Evolutionary conservation across 1,284 basidiomycete genomes (phyloP), one percentile per base, ranked within the genome.

Genomic region (Fomitopsis schrenkii): DNA sequence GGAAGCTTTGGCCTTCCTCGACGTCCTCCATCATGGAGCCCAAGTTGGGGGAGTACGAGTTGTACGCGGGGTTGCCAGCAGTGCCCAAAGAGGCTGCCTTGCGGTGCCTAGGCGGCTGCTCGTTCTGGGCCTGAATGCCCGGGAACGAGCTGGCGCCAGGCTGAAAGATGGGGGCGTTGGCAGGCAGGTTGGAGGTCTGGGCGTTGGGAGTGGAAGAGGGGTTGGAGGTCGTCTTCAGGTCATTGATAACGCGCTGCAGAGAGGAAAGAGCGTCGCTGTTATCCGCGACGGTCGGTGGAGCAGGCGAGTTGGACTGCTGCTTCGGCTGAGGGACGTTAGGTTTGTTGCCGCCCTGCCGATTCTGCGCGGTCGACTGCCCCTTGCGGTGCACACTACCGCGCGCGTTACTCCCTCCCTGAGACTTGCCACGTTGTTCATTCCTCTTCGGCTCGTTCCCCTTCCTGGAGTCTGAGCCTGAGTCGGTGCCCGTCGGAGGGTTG

Each of bases 11-110:
- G 28, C 77, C 80, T 65, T 90, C 91, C 71, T 91, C 91, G 12
- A 75, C 84, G 67, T 90, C 90, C 70, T 94, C 91, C 69, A 87
- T 85, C 88, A 93, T 93, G 46, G 89, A 80, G 50, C 89, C 90
- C 44, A 93, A 80, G 71, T 90, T 84, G 58, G 91, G 90, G 19
- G 90, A 85, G 73, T 86, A 93, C 5, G 83, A 83, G 69, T 81
- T 86, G 67, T 84, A 85, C 59, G 79, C 80, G 15, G 85, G 82
- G 58, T 86, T 77, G 45, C 78, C 75, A 38, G 83, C 78, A 55
- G 81, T 76, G 41, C 91, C 89, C 56, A 92, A 78, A 4, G 91
- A 93, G 12, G 80, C 84, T 50, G 90, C 89, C 74, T 93, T 93
- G 71, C 91, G 88, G 70, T 94, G 90, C 68, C 88, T 84, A 9